Evolutionary conservation across 306 rosid genomes (phyloP), one percentile per base, ranked within the genome.

Genomic region (Cucurbita moschata): DNA sequence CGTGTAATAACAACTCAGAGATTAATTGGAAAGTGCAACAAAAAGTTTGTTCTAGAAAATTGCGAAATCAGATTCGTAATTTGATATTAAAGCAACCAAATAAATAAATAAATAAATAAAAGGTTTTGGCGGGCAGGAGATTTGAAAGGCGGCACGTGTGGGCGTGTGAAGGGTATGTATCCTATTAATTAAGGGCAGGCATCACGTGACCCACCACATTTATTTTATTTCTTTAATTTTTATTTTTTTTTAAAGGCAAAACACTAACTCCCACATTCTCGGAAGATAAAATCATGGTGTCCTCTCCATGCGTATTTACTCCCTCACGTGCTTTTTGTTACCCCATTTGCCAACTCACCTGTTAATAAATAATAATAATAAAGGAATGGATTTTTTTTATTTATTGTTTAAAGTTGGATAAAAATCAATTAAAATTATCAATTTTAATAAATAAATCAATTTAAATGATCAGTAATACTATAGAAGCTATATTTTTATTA

Each of bases 141-240:
- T 65, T 65, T 65, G 35, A 65, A 65, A 40, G 40, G 13, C 13
- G 56, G 56, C 42, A 46, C 57, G 74, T 69, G 58, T 69, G 50
- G 52, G 4, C 15, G 3, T 1, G 53, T 66, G 52, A 42, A 66
- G 73, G 56, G 10, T 50, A 49, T 52, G 58, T n/a, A 57, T 50
- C 46, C 21, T 50, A 30, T 49, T 26, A 50, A 49, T 13, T 47
- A 23, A 67, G 56, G 72, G 55, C 59, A 70, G 26, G 14, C 38
- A 49, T 70, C 74, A 70, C 59, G 74, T 70, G 74, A 70, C 59
- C 74, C 74, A 70, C 60, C 43, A 30, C 73, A 30, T 50, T 70
- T 35, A 70, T 21, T 68, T 26, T 26, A 1, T 70, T 47, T 68
- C 0, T 21, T 19, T 19, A 2, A 4, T 18, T 18, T 11, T 43